A percentile compares a stretch with the other conserved stretches of the same genome.
Evolutionary conservation across 1,284 basidiomycete genomes (phyloP).

Genomic region (Trametes polyzona): DNA sequence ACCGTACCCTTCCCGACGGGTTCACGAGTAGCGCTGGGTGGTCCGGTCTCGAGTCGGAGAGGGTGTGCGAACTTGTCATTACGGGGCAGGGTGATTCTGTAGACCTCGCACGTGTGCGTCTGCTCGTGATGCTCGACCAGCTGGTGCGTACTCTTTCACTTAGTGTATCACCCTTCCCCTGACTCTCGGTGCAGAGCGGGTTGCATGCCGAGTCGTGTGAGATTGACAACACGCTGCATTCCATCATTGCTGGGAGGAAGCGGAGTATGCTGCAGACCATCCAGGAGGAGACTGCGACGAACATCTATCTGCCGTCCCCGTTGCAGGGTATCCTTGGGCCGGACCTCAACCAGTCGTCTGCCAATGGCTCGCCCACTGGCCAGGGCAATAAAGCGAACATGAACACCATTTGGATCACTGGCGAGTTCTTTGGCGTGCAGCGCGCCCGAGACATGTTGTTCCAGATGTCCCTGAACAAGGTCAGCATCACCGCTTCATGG

Average conservation of each 20-base stretch:
- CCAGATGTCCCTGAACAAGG: constrained; percentile 87
- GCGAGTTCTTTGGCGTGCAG: constrained; percentile 96
- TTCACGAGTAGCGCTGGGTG: constrained; percentile 76
- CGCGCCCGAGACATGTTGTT: constrained; percentile 94
- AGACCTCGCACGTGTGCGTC: constrained; percentile 86
- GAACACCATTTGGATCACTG: constrained; percentile 94
- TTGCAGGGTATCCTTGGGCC: constrained; percentile 84
- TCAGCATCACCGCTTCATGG: constrained; percentile 37
- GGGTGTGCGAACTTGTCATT: constrained; percentile 90
- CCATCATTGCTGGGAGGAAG: constrained; percentile 91
- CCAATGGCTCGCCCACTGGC: constrained; percentile 27
- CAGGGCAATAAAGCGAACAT: constrained; percentile 37
- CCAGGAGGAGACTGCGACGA: constrained; percentile 97
- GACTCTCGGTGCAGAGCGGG: constrained; percentile 62
- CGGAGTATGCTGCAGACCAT: constrained; percentile 88
- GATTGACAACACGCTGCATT: constrained; percentile 94
- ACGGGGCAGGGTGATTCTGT: constrained; percentile 89
- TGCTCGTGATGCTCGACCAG: constrained; percentile 95
- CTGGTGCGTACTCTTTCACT: constrained; percentile 58
- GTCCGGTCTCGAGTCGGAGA: constrained; percentile 91
- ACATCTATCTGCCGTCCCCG: constrained; percentile 93
- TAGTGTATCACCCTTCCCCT: constrained; percentile 2
- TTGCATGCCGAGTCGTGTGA: constrained; percentile 90
- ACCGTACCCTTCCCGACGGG: constrained; percentile 75
- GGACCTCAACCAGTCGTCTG: constrained; percentile 41